Base-by-base conservation (phyloP, 2,329 filamentous ascomycete species). In the Apiospora sp. region DNA sequence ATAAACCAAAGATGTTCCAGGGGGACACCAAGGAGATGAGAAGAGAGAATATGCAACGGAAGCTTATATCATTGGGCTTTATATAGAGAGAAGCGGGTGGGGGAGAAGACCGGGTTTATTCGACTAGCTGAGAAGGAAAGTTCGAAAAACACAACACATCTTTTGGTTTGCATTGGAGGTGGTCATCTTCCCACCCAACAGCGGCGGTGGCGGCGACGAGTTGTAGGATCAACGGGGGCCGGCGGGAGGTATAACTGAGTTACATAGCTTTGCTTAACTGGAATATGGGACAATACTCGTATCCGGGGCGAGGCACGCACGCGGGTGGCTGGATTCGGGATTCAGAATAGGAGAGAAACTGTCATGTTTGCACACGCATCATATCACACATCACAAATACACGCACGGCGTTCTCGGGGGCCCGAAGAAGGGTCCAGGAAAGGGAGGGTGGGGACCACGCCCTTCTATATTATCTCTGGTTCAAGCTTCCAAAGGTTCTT, bases 301-400 rank as follows among this genome's bases (percentile, higher is more conserved):
- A 22, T 41, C n/a, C 58, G 34, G 58, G 58, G 34, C 30, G 34
- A 64, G 58, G 58, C 30, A 41, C 51, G 27, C 54, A 34, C 54
- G 16, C 22, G 30, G 58, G 30, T 64, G 58, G 58, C 58, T 64
- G 58, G 34, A 64, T 64, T 64, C 58, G 19, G 58, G 34, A 37
- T 64, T 41, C 19, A 64, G 58, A 64, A 64, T 64, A 64, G 58
- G 58, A 64, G 58, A 64, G 58, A 64, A 64, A 41, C 58, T 22
- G 6, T 41, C 58, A 64, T 41, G 58, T 64, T 64, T 64, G 34
- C 58, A 64, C 58, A 41, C 30, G 14, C 58, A 41, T 41, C 7
- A 41, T 58, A 41, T 58, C 19, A 41, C 54, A 61, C 4, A 64
- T 37, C 58, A 64, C 58, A 41, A 24, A 58, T 13, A 58, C 24